Conservation (phyloP, 768 basidiomycete species). For the Macrolepiota fuliginosa region DNA sequence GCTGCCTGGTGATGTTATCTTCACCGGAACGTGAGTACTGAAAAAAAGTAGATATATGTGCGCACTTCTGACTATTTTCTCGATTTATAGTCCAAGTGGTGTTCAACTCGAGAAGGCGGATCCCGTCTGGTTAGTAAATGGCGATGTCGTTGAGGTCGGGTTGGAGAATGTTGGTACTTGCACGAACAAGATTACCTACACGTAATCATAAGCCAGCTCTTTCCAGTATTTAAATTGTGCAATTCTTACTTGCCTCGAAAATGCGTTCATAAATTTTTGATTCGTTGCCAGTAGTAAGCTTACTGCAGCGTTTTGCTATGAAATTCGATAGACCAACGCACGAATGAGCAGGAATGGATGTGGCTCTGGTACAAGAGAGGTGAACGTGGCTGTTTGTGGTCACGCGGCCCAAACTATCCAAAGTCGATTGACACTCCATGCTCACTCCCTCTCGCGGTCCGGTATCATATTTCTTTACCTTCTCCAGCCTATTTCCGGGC, state of each 20-base stretch:
- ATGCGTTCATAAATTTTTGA: not conserved
- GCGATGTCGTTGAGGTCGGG: conserved; percentile 37
- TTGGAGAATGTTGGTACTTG: conserved; percentile 37
- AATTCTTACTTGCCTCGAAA: not conserved
- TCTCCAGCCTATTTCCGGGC: too few relatives aligned
- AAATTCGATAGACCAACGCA: too few relatives aligned
- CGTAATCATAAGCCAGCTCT: conserved; percentile 10
- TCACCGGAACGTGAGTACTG: conserved; percentile 37
- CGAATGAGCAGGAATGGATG: too few relatives aligned
- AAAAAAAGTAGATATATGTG: not conserved
- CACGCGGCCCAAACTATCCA: too few relatives aligned
- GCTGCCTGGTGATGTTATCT: conserved; percentile 40
- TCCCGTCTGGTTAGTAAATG: conserved; percentile 33
- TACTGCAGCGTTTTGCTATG: too few relatives aligned
- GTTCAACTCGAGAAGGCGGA: conserved; percentile 31
- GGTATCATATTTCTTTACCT: too few relatives aligned
- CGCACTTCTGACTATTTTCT: not conserved
- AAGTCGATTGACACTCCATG: too few relatives aligned
- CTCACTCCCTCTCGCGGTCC: too few relatives aligned
- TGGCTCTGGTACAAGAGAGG: too few relatives aligned
- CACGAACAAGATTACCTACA: conserved; percentile 32
- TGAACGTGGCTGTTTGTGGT: too few relatives aligned
- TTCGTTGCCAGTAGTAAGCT: too few relatives aligned
- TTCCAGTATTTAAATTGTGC: not conserved
- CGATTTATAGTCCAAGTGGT: conserved; percentile 27